A percentile compares a stretch with the other conserved stretches of the same genome.
phyloP scores from a whole-genome alignment of 2,329 filamentous ascomycete species.

The Fusarium nisikadoi region DNA sequence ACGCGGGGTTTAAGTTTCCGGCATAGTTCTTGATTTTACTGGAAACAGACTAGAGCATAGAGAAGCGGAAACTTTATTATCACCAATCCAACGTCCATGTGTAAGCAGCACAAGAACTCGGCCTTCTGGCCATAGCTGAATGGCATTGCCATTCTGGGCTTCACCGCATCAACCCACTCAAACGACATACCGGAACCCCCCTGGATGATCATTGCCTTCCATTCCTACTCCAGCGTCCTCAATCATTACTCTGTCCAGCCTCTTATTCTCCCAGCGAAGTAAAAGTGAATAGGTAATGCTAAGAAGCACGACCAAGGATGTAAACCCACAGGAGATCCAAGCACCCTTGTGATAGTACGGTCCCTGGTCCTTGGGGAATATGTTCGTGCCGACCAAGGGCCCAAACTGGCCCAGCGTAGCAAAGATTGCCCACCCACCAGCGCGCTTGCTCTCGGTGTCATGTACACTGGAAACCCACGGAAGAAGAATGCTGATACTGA shows the following conservation, averaged over 20 bases:
- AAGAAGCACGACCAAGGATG: not conserved
- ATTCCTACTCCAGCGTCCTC: not conserved
- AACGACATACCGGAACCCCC: not conserved
- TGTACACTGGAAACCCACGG: not conserved
- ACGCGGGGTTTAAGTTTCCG: not conserved
- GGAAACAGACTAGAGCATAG: not conserved
- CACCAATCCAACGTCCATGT: not conserved
- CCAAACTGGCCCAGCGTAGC: not conserved
- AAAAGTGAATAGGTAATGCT: not conserved
- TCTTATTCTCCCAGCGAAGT: not conserved
- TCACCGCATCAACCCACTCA: not conserved
- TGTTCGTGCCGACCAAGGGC: not conserved
- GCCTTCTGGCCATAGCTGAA: not conserved
- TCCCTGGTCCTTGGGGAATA: not conserved
- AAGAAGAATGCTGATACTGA: not conserved
- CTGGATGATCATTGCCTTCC: not conserved
- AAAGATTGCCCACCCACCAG: not conserved
- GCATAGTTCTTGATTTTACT: not conserved
- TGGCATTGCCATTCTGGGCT: not conserved
- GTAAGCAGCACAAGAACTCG: not conserved
- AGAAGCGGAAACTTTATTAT: not conserved
- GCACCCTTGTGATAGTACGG: not conserved
- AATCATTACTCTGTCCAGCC: not conserved
- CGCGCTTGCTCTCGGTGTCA: not conserved
- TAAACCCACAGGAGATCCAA: not conserved